Base-by-base conservation (phyloP, 495 filamentous ascomycete species). In the Hypoxylon crocopeplum region DNA sequence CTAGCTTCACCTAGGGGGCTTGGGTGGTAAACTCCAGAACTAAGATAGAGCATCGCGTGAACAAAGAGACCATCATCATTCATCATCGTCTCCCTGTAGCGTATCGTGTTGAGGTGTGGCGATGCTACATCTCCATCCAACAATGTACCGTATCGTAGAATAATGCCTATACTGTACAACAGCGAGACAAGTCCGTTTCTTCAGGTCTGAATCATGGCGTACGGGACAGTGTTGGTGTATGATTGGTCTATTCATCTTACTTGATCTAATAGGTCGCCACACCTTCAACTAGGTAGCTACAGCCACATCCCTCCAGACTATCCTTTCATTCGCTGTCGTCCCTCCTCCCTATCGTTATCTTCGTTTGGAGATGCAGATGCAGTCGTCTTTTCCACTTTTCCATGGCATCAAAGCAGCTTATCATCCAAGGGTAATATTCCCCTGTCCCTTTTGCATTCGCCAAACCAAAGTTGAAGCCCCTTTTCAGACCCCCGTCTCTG, bases 231-330 rank as follows among this genome's bases (percentile, higher is more conserved):
- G 39, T 3, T 21, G 34, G 13, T 2, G 21, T 47, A n/a, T 60
- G 40, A 60, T 60, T 60, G 49, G 57, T 33, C 36, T n/a, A n/a
- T n/a, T n/a, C n/a, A n/a, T n/a, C n/a, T n/a, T n/a, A n/a, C n/a
- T n/a, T n/a, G n/a, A 24, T 56, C 15, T 21, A 41, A 62, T 56
- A 52, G 48, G 48, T 62, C 49, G 61, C 55, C 61, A 55, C 61
- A 54, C 19, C 25, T 56, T 47, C 32, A 22, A 52, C 17, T 10
- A 29, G 50, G 39, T 52, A 37, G 29, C 21, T 54, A 57, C 52
- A 50, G 47, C 52, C 52, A 50, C 53, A 58, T 7, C 36, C 30
- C 19, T 29, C 34, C 36, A 55, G n/a, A 2, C 49, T 40, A 15
- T 42, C 12, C 20, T 52, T 47, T 56, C 51, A 17, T 19, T 41